phyloP scores from a whole-genome alignment of 257 asterid genomes.

The Nicotiana obtusifolia region DNA sequence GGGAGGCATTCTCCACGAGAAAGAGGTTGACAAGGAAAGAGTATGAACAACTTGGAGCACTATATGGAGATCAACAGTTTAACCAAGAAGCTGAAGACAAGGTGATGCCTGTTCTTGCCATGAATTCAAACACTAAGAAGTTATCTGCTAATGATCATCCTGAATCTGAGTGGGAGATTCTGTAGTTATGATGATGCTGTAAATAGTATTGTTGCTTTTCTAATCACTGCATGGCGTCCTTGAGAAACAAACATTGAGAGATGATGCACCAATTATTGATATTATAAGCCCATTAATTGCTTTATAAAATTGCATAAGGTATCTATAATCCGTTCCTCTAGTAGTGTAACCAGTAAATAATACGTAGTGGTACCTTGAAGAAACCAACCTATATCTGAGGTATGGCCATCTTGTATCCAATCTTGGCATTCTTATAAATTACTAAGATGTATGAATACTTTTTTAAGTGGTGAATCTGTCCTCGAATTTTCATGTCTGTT shows the following conservation, averaged over 20 bases:
- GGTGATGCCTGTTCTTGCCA: neutral
- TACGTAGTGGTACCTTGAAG: neutral
- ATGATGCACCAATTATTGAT: neutral
- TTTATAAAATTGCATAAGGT: neutral
- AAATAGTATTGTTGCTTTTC: neutral
- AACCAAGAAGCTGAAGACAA: constrained; percentile 8
- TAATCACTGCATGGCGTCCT: constrained; percentile 1
- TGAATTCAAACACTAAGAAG: constrained; percentile 1
- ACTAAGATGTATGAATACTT: neutral
- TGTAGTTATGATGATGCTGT: constrained; percentile 16
- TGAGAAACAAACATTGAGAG: neutral
- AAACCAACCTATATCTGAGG: neutral
- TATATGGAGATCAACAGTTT: constrained; percentile 6
- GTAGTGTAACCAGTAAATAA: neutral
- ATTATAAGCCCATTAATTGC: neutral
- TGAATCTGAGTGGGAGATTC: constrained; percentile 47
- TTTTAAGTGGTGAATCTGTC: neutral
- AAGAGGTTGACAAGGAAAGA: constrained; percentile 41
- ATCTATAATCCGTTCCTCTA: neutral
- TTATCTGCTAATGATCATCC: constrained; percentile 12
- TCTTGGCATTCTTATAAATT: neutral
- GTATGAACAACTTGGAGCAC: constrained; percentile 25
- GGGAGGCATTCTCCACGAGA: constrained; percentile 44
- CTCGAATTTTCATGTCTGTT: too few relatives aligned
- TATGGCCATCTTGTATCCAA: neutral